Conservation (phyloP, 176 grass and related monocot genomes). For the Alopecurus myosuroides region DNA sequence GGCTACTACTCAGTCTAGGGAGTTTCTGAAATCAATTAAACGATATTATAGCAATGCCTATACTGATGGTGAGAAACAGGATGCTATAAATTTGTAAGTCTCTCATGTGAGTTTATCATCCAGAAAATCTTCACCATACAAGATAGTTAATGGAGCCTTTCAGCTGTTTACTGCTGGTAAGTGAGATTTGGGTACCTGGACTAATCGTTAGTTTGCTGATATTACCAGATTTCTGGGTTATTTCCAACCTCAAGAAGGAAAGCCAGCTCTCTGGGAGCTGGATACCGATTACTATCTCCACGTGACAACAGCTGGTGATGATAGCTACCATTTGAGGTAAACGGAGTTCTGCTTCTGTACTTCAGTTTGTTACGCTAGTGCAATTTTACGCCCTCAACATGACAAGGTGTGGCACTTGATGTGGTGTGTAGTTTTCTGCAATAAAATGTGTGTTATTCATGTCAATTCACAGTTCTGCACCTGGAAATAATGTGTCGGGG, state of each 20-base stretch:
- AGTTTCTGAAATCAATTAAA: constrained; percentile 92
- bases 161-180: constrained; percentile 25
- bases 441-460: constrained; percentile 6
- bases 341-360: not conserved
- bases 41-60: constrained; percentile 98
- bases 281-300: constrained; percentile 99
- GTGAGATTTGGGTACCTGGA: not conserved
- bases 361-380: constrained; percentile 10
- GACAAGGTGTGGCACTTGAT: not conserved
- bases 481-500: constrained; percentile 19
- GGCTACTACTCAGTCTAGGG: constrained; percentile 95
- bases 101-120: constrained; percentile 11
- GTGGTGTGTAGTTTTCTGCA: not conserved
- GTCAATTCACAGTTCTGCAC: constrained; percentile 34
- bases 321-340: constrained; percentile 58
- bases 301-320: constrained; percentile 69
- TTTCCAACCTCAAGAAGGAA: constrained; percentile 93
- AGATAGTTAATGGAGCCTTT: not conserved
- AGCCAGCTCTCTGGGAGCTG: constrained; percentile 95
- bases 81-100: constrained; percentile 96
- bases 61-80: constrained; percentile 98
- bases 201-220: constrained; percentile 36
- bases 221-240: constrained; percentile 90
- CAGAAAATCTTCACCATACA: constrained; percentile 1
- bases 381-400: not conserved